A percentile compares a stretch with the other conserved stretches of the same genome.
Evolutionary conservation across 1,284 basidiomycete genomes (phyloP).

Genomic region (Puccinia novopanici): DNA sequence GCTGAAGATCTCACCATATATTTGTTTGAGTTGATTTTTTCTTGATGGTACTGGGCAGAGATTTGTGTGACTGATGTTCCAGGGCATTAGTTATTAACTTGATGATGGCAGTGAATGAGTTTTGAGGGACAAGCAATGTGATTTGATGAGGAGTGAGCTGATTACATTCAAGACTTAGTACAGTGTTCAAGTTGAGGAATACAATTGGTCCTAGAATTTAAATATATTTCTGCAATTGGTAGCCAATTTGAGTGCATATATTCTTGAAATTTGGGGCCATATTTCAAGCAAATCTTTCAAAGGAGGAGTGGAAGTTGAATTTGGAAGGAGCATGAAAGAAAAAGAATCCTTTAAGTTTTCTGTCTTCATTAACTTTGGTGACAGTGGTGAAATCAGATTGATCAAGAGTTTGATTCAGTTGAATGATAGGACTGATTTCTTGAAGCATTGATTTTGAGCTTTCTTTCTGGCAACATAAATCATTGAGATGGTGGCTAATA

Average conservation of each 20-base stretch:
- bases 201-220: neutral
- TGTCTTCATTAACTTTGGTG: too few species aligned
- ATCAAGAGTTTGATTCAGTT: too few species aligned
- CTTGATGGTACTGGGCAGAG: neutral
- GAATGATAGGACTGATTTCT: too few species aligned
- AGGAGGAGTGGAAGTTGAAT: neutral
- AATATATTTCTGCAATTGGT: neutral
- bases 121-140: neutral
- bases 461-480: too few species aligned
- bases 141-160: neutral
- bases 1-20: neutral
- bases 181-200: neutral
- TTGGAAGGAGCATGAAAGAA: too few species aligned
- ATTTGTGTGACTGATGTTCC: neutral
- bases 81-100: neutral
- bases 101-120: neutral
- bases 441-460: too few species aligned
- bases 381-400: too few species aligned
- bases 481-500: too few species aligned
- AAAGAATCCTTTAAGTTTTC: too few species aligned
- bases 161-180: neutral
- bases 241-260: neutral
- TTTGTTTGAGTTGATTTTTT: neutral
- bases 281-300: neutral
- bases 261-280: neutral